Conservation (phyloP, 2,329 filamentous ascomycete genomes). For the Sphaerulina musiva region DNA sequence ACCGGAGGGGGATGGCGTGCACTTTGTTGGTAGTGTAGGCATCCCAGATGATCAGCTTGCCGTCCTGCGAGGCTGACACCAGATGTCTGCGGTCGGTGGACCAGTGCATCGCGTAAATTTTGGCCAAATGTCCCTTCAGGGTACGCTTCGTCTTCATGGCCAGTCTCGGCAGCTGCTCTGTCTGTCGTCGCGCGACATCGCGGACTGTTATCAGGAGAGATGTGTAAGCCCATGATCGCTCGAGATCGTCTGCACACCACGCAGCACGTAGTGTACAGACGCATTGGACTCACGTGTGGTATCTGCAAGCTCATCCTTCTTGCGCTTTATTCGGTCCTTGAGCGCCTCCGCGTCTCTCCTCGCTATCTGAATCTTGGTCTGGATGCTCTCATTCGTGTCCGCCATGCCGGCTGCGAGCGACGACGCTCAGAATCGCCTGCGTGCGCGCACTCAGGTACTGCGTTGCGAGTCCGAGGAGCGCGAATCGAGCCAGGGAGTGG, state of each 20-base stretch:
- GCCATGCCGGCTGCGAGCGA: constrained; percentile 35
- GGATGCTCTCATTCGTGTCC: constrained; percentile 47
- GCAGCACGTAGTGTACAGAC: constrained; percentile 9
- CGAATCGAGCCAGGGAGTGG: constrained; percentile 7
- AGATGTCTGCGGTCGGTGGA: constrained; percentile 95
- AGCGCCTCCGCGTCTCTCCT: constrained; percentile 93
- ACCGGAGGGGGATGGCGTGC: constrained; percentile 92
- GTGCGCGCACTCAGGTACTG: constrained; percentile 9
- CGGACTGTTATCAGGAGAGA: constrained; percentile 56
- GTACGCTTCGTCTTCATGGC: constrained; percentile 97
- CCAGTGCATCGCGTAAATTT: constrained; percentile 99
- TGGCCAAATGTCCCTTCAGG: constrained; percentile 93
- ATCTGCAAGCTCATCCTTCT: constrained; percentile 99
- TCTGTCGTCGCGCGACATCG: constrained; percentile 83
- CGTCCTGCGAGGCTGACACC: constrained; percentile 95
- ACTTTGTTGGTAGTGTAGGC: constrained; percentile 99
- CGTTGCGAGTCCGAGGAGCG: constrained; percentile 1
- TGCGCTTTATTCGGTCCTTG: constrained; percentile 58
- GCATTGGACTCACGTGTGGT: constrained; percentile 71
- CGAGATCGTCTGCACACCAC: constrained; percentile 1
- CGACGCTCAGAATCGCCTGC: constrained; percentile 14
- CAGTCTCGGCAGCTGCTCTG: constrained; percentile 85
- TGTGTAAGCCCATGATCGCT: constrained; percentile 16
- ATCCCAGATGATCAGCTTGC: constrained; percentile 99
- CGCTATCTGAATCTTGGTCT: constrained; percentile 78